These are phyloP conservation scores for Plasmodium coatneyi DNA, from an alignment of 169 alveolate genomes.

Conservation along the genomic window DNA sequence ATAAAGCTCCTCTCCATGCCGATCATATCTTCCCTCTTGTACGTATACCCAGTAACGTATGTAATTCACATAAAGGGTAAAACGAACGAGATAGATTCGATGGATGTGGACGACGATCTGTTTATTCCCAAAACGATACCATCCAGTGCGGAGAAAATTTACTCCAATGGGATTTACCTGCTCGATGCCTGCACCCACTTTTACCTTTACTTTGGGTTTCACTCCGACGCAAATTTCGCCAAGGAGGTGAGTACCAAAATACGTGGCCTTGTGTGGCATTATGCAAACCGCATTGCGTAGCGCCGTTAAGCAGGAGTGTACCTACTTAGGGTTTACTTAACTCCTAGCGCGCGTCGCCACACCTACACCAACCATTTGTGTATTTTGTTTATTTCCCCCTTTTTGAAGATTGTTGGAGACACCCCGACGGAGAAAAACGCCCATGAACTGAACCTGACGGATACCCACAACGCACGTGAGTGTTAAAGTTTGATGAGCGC, in stretches of 20 bases:
- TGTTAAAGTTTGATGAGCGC: not conserved
- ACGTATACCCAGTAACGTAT: conserved; percentile 76
- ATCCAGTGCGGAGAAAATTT: conserved; percentile 80
- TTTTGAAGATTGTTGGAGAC: conserved; percentile 46
- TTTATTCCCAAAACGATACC: conserved; percentile 79
- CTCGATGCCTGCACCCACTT: conserved; percentile 85
- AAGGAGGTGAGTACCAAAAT: conserved; percentile 6
- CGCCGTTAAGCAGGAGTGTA: not conserved
- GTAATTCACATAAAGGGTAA: conserved; percentile 64
- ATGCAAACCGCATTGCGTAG: not conserved
- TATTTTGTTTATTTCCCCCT: not conserved
- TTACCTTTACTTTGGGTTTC: conserved; percentile 86
- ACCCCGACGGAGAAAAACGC: conserved; percentile 61
- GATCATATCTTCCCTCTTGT: conserved; percentile 66
- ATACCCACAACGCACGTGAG: conserved; percentile 38
- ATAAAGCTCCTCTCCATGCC: conserved; percentile 67
- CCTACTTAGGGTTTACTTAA: not conserved
- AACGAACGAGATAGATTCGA: conserved; percentile 50
- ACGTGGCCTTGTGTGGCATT: not conserved
- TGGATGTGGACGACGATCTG: conserved; percentile 71
- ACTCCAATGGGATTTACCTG: conserved; percentile 87
- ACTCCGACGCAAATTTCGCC: conserved; percentile 60
- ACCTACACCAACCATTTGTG: not conserved
- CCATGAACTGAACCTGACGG: conserved; percentile 30
- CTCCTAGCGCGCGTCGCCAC: not conserved